Conservation (phyloP, 2,329 filamentous ascomycete genomes). For the Trichoderma sp. region DNA sequence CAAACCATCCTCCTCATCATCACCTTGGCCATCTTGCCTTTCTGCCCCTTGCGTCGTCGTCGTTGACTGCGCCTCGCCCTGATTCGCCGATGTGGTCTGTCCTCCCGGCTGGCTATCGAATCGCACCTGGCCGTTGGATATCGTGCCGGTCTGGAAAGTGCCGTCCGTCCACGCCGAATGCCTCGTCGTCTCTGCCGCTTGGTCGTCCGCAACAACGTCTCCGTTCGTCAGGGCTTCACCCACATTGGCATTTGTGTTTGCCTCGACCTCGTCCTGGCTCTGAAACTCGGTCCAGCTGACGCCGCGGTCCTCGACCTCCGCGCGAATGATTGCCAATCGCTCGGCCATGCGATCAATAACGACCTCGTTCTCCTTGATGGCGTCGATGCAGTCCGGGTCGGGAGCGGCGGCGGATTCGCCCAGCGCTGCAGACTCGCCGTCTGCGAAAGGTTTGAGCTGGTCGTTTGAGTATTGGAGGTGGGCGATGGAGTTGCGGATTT, state of each 20-base stretch:
- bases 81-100: constrained; percentile 42
- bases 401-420: constrained; percentile 30
- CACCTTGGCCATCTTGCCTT: constrained; percentile 47
- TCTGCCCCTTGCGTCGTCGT: constrained; percentile 52
- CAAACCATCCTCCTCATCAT: constrained; percentile 54
- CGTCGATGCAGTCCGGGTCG: constrained; percentile 70
- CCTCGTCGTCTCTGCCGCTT: constrained; percentile 11
- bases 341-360: constrained; percentile 68
- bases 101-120: constrained; percentile 37
- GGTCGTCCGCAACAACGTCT: neutral
- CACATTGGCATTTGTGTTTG: constrained; percentile 25
- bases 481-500: constrained; percentile 70
- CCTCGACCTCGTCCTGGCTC: constrained; percentile 41
- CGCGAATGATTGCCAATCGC: constrained; percentile 60
- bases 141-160: constrained; percentile 59
- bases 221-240: constrained; percentile 8
- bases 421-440: constrained; percentile 41
- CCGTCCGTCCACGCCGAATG: constrained; percentile 59
- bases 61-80: constrained; percentile 59
- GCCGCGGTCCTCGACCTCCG: constrained; percentile 61
- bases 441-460: constrained; percentile 67
- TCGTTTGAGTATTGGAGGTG: constrained; percentile 73
- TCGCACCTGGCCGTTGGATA: constrained; percentile 50
- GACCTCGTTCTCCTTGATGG: constrained; percentile 66
- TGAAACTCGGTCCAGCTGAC: constrained; percentile 56